Conservation (phyloP, 2,329 filamentous ascomycete species). For the Trichoderma breve region DNA sequence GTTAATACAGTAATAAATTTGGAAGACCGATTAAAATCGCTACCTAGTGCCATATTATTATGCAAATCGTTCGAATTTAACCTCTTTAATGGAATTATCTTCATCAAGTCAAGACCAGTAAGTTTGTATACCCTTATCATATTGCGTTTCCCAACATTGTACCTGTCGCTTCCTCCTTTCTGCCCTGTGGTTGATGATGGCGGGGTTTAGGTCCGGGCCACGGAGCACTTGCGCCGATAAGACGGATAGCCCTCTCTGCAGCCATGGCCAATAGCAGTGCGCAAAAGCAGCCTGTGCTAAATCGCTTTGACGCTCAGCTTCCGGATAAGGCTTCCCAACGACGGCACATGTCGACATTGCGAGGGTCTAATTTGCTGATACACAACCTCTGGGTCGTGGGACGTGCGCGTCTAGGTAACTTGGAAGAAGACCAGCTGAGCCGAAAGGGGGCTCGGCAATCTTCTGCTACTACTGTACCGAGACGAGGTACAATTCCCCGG, state of each 20-base stretch:
- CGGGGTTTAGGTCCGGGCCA: conserved; percentile 17
- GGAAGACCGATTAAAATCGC: accelerated
- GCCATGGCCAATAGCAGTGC: conserved; percentile 31
- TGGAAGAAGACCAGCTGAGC: neutral
- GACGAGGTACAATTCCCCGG: neutral
- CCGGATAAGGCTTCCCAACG: neutral
- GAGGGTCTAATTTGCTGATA: conserved; percentile 1
- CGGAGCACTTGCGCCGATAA: conserved; percentile 20
- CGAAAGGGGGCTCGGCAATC: neutral
- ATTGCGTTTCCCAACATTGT: neutral
- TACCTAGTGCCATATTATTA: neutral
- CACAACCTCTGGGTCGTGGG: neutral
- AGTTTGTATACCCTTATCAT: neutral
- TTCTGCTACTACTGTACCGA: neutral
- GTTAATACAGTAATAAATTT: neutral
- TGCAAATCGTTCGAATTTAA: neutral
- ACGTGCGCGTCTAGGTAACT: neutral
- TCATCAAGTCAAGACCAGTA: neutral
- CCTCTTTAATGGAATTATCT: neutral
- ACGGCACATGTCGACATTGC: conserved; percentile 14
- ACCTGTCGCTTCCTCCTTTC: neutral
- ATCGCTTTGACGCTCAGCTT: conserved; percentile 5
- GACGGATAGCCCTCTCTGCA: conserved; percentile 15
- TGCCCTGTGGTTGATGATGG: conserved; percentile 9
- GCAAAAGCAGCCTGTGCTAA: conserved; percentile 27